phyloP scores from a whole-genome alignment of 2,329 filamentous ascomycete genomes.

The Hypoxylon sp. region DNA sequence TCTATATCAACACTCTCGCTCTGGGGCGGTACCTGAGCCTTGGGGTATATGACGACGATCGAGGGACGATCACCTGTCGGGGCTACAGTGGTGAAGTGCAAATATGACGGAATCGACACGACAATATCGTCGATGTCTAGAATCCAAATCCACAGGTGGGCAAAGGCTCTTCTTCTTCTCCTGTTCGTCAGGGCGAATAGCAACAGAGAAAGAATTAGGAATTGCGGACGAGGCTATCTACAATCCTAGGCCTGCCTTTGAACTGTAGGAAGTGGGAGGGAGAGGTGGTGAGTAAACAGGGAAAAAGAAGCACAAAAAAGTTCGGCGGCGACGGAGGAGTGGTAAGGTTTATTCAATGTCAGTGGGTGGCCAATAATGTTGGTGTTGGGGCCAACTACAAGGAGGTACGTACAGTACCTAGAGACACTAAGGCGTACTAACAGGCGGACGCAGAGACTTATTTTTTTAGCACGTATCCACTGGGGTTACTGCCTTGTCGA shows the following conservation, averaged over 20 bases:
- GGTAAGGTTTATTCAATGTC: constrained; percentile 30
- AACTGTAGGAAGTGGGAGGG: constrained; percentile 45
- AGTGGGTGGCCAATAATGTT: constrained; percentile 32
- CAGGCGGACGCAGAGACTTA: constrained; percentile 18
- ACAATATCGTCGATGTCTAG: constrained; percentile 18
- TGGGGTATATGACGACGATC: constrained; percentile 26
- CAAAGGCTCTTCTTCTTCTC: constrained; percentile 35
- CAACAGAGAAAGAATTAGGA: constrained; percentile 40
- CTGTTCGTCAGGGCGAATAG: constrained; percentile 41
- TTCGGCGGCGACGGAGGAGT: constrained; percentile 24
- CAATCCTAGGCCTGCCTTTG: constrained; percentile 51
- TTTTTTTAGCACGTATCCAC: constrained; percentile 13
- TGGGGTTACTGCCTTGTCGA: constrained; percentile 14
- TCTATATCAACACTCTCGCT: constrained; percentile 11
- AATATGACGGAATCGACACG: constrained; percentile 41
- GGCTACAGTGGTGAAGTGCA: constrained; percentile 31
- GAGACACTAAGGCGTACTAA: background rate
- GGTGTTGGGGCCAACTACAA: constrained; percentile 24
- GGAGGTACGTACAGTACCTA: constrained; percentile 13
- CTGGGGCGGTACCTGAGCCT: constrained; percentile 30
- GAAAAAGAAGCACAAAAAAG: constrained; percentile 34
- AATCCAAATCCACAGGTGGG: constrained; percentile 36
- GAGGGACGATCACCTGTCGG: constrained; percentile 34
- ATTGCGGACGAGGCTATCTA: constrained; percentile 46
- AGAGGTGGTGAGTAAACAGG: constrained; percentile 21